Base-by-base conservation (phyloP, 768 basidiomycete genomes). In the Pisolithus marmoratus region DNA sequence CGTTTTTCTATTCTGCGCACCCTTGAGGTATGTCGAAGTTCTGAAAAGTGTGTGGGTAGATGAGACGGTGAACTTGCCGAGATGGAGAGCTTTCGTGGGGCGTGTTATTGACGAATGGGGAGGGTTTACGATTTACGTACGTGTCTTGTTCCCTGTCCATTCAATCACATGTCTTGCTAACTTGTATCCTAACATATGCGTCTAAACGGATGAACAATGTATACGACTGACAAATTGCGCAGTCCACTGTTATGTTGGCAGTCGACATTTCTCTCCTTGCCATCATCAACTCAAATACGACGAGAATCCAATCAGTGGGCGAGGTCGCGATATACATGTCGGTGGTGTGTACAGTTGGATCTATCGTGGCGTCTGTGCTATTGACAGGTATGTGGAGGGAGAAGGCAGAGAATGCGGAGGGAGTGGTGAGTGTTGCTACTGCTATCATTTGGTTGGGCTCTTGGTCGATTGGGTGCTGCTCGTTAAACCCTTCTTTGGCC, bases 201-300 rank as follows among this genome's bases (percentile, higher is more conserved):
- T 11, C 22, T 12, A 14, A 41, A 2, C 3, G 11, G 9, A 44
- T 44, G 34, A 8, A 2, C n/a, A 19, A 38, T 31, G 17, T n/a
- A 38, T 14, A 4, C 34, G 14, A 15, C 34, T 34, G 34, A 14
- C 20, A 22, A 29, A n/a, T 41, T 20, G 15, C 15, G 43, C 19
- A 81, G 78, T 72, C 71, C 1, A 78, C 76, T 3, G 76, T 82
- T 14, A 63, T 82, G 43, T 61, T 82, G 6, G 74, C 74, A n/a
- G 76, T 77, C 2, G 80, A 81, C 48, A 74, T 84, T 2, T 34
- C 34, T 34, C 14, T 34, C 0, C 34, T 34, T 12, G 34, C 4
- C 34, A 34, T 34, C 34, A 5, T 15, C 34, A 5, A 14, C 14
- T 4, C 34, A 12, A 14, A 34, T 34, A 14, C 14, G 12, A 34